Evolutionary conservation across 495 filamentous ascomycete species (phyloP).

Genomic region (Aspergillus carlsbadensis): DNA sequence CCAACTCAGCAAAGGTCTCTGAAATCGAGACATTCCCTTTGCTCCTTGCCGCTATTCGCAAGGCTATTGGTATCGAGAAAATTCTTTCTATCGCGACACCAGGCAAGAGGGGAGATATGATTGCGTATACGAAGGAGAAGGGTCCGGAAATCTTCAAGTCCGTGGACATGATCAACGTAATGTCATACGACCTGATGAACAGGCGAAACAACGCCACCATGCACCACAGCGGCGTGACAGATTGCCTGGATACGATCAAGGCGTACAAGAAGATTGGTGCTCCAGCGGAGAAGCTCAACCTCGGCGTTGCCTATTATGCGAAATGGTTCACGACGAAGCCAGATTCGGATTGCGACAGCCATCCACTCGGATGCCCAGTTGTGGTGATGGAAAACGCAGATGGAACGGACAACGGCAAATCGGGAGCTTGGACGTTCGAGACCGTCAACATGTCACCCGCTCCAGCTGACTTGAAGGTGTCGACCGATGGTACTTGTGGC

Average conservation of each 20-base stretch:
- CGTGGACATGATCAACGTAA: conserved; percentile 75
- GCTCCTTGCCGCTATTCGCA: conserved; percentile 59
- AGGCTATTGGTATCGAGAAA: conserved; percentile 57
- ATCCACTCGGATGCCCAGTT: conserved; percentile 62
- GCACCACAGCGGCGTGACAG: conserved; percentile 62
- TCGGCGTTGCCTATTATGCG: conserved; percentile 73
- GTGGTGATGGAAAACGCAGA: conserved; percentile 62
- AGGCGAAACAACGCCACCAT: conserved; percentile 66
- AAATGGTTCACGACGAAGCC: conserved; percentile 69
- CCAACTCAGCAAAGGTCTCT: conserved; percentile 59
- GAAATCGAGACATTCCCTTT: conserved; percentile 66
- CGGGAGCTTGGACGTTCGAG: conserved; percentile 59
- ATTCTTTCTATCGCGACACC: conserved; percentile 71
- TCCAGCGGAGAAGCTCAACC: conserved; percentile 57
- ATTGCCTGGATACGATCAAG: conserved; percentile 54
- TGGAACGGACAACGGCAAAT: conserved; percentile 63
- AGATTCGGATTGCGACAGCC: conserved; percentile 37
- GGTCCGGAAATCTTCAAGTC: conserved; percentile 61
- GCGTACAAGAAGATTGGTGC: conserved; percentile 61
- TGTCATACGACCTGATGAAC: conserved; percentile 81
- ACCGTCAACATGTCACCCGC: conserved; percentile 45
- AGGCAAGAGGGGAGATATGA: conserved; percentile 66
- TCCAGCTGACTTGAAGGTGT: conserved; percentile 45
- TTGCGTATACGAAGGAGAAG: conserved; percentile 65
- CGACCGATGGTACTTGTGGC: conserved; percentile 41